Evolutionary conservation across 2,329 filamentous ascomycete genomes (phyloP).

Genomic region (Cladophialophora psammophila): DNA sequence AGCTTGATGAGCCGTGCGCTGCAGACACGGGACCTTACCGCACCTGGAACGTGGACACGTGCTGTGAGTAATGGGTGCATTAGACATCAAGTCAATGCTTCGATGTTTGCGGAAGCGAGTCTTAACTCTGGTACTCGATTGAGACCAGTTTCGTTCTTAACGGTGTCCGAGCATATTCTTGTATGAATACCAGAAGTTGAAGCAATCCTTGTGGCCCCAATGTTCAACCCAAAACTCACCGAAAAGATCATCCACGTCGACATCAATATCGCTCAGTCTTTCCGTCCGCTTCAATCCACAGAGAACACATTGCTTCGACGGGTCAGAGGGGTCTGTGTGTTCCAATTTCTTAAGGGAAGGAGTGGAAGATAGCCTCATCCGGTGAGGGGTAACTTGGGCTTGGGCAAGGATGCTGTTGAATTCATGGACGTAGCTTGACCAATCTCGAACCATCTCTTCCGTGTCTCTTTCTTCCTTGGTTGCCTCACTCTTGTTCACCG

Average conservation of each 20-base stretch:
- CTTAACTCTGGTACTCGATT: not conserved
- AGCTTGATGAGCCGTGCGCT: not conserved
- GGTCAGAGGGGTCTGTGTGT: conserved; percentile 45
- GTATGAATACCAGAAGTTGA: conserved; percentile 84
- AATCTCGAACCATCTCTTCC: conserved; percentile 75
- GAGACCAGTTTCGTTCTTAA: not conserved
- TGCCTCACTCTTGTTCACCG: conserved; percentile 83
- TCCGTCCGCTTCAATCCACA: conserved; percentile 91
- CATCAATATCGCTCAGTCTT: conserved; percentile 76
- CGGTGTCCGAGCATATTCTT: conserved; percentile 73
- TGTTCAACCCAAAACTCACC: conserved; percentile 96
- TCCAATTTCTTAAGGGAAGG: conserved; percentile 20
- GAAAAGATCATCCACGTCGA: conserved; percentile 85
- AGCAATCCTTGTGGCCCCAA: conserved; percentile 81
- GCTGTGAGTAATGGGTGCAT: not conserved
- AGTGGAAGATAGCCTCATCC: conserved; percentile 27
- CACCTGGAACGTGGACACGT: not conserved
- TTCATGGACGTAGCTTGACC: conserved; percentile 77
- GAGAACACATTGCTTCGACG: conserved; percentile 67
- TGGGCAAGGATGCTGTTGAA: conserved; percentile 66
- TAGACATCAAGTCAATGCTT: not conserved
- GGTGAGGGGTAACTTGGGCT: conserved; percentile 48
- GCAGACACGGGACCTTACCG: not conserved
- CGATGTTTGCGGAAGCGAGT: not conserved
- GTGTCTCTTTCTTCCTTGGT: conserved; percentile 84